Evolutionary conservation across 2,329 filamentous ascomycete species (phyloP).

Genomic region (Basipetospora chlamydospora): DNA sequence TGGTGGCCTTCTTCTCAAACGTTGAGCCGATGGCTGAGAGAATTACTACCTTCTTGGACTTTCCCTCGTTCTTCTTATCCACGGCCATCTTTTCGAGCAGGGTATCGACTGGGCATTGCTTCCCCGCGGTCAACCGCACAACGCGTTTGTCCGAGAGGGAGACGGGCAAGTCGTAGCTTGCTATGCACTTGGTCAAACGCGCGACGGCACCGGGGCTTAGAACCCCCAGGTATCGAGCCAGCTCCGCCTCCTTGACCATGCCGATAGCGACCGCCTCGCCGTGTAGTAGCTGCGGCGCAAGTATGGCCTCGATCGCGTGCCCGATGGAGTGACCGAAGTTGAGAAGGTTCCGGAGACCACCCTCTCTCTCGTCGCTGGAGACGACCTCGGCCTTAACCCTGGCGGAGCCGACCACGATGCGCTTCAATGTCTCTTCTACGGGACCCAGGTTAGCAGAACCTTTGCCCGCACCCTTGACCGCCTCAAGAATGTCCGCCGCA

Average conservation of each 20-base stretch:
- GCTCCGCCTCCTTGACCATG: constrained; percentile 95
- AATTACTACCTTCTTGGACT: constrained; percentile 90
- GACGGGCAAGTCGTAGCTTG: constrained; percentile 83
- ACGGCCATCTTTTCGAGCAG: constrained; percentile 89
- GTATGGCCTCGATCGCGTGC: constrained; percentile 87
- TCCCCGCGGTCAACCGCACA: constrained; percentile 67
- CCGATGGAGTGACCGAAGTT: constrained; percentile 98
- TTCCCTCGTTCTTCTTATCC: constrained; percentile 96
- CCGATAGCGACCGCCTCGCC: constrained; percentile 94
- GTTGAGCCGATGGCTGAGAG: constrained; percentile 82
- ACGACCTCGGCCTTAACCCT: constrained; percentile 89
- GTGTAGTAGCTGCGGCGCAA: constrained; percentile 89
- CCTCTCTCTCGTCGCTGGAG: constrained; percentile 85
- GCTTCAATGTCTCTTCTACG: constrained; percentile 57
- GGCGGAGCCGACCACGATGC: constrained; percentile 80
- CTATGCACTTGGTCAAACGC: constrained; percentile 79
- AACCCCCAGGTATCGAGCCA: constrained; percentile 77
- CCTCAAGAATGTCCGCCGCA: constrained; percentile 58
- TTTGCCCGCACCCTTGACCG: constrained; percentile 40
- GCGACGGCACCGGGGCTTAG: constrained; percentile 78
- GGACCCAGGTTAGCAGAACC: constrained; percentile 34
- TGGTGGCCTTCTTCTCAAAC: constrained; percentile 72
- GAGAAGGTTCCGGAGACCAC: constrained; percentile 80
- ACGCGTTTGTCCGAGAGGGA: constrained; percentile 74
- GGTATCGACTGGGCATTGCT: constrained; percentile 73